Evolutionary conservation across 2,329 filamentous ascomycete genomes (phyloP), one percentile per base, ranked within the genome.

Genomic region (Talaromyces islandicus): DNA sequence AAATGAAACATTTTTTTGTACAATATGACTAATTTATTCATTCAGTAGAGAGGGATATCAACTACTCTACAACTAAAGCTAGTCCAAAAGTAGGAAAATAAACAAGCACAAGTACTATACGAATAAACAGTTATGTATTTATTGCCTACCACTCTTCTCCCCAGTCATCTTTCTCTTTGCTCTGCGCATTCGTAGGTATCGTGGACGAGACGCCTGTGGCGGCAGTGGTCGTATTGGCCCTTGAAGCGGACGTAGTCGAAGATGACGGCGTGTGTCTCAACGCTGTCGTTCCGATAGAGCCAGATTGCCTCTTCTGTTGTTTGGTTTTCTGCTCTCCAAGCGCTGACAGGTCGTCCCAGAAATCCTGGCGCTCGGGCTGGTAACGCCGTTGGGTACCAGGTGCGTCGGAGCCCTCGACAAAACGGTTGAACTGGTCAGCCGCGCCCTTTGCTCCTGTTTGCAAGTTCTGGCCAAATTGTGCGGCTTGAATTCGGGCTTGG

Each of bases 291-390:
- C 86, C 86, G 64, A 88, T 82, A 30, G 78, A 77, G 56, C 81
- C 82, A 53, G 78, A 77, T 62, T 67, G 32, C 66, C 70, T 25
- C 67, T 77, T 63, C n/a, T 59, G 57, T 43, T 60, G 62, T 61
- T 41, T n/a, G n/a, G n/a, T 58, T 61, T 38, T 61, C 48, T 57
- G 54, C 65, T 55, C 70, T 62, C 35, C 67, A 60, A 62, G 70
- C 64, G 83, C 85, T 0, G 91, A 88, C 75, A 97, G 96, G 66
- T 89, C 88, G 72, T 96, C 92, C 92, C 92, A 97, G 76, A 96
- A 96, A 66, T 90, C 88, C 71, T 88, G 88, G 75, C 88, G 89
- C 62, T 87, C 85, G 7, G 83, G 83, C 73, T 88, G 82, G 80
- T 72, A 38, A 21, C 57, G 67, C 6, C 70, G 70, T 29, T 71